Percentiles rank a stretch among this genome's conserved stretches.
These are phyloP conservation scores for Apiotrichum gracile DNA, from an alignment of 1,284 basidiomycete species.

Conservation along the genomic window DNA sequence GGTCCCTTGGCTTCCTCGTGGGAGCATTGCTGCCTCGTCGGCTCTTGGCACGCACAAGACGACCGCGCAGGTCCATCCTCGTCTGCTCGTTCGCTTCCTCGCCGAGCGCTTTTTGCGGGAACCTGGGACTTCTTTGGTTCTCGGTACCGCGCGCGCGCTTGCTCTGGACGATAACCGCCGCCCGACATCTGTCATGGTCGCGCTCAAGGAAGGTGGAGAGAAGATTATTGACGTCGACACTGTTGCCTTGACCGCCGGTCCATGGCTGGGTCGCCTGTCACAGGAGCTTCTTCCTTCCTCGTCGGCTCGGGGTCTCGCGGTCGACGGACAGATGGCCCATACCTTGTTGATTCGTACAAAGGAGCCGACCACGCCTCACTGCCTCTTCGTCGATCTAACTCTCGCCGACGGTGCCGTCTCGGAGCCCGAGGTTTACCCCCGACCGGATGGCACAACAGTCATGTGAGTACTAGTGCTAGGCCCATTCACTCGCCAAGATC, in stretches of 20 bases:
- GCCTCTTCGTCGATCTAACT: slow-evolving; percentile 55
- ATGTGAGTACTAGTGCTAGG: slow-evolving; percentile 42
- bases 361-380: slow-evolving; percentile 36
- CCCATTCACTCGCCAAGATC: too few relatives aligned
- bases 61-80: slow-evolving; percentile 43
- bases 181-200: slow-evolving; percentile 12
- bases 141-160: slow-evolving; percentile 27
- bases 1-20: slow-evolving; percentile 35
- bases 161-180: slow-evolving; percentile 13
- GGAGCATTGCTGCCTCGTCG: slow-evolving; percentile 27
- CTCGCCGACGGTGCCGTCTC: slow-evolving; percentile 44
- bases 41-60: slow-evolving; percentile 35
- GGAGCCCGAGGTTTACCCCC: slow-evolving; percentile 51
- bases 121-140: slow-evolving; percentile 30
- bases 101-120: slow-evolving; percentile 49
- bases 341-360: slow-evolving; percentile 49
- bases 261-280: slow-evolving; percentile 69
- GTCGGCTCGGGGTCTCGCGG: slow-evolving; percentile 41
- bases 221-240: slow-evolving; percentile 47
- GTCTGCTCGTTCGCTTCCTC: slow-evolving; percentile 66
- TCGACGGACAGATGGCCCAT: slow-evolving; percentile 51
- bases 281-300: slow-evolving; percentile 51
- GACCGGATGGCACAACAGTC: slow-evolving; percentile 47
- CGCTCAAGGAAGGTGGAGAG: slow-evolving; percentile 30
- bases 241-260: slow-evolving; percentile 71